These are phyloP conservation scores for Rhizophora mangle DNA, from an alignment of 345 rosid genomes.

Conservation along the genomic window DNA sequence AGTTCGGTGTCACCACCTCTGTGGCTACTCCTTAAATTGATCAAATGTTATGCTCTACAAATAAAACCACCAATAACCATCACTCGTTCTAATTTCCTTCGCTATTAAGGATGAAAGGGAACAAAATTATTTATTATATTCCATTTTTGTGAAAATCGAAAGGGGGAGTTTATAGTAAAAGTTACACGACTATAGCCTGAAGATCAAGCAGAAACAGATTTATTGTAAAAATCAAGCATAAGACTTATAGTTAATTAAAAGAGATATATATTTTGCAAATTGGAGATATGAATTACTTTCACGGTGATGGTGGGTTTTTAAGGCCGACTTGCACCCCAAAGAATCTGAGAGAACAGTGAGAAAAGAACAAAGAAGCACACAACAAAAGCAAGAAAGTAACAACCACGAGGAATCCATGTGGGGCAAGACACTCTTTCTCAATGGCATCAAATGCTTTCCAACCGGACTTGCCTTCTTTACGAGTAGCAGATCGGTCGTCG, in stretches of 20 bases:
- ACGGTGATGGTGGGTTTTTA: conserved; percentile 57
- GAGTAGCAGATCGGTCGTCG: too few relatives aligned
- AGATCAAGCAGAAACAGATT: too few relatives aligned
- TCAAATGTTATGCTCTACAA: conserved; percentile 52
- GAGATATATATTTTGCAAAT: neutral
- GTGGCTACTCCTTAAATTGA: conserved; percentile 23
- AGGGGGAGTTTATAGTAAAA: too few relatives aligned
- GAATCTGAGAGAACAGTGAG: conserved; percentile 48
- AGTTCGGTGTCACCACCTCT: too few relatives aligned
- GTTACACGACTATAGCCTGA: too few relatives aligned
- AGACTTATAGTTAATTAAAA: too few relatives aligned
- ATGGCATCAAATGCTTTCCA: too few relatives aligned
- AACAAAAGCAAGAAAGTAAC: conserved; percentile 49
- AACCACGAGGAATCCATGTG: conserved; percentile 23
- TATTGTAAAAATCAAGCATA: too few relatives aligned
- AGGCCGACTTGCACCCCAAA: conserved; percentile 69
- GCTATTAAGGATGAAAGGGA: neutral
- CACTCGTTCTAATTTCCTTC: neutral
- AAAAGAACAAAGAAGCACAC: conserved; percentile 51
- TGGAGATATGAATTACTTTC: conserved; percentile 38
- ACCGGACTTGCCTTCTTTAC: too few relatives aligned
- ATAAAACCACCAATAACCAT: neutral
- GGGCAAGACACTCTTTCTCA: too few relatives aligned
- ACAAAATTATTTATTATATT: neutral
- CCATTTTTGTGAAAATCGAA: too few relatives aligned